phyloP scores from a whole-genome alignment of 352 stramenopile species.

The Pythium vanterpoolii region DNA sequence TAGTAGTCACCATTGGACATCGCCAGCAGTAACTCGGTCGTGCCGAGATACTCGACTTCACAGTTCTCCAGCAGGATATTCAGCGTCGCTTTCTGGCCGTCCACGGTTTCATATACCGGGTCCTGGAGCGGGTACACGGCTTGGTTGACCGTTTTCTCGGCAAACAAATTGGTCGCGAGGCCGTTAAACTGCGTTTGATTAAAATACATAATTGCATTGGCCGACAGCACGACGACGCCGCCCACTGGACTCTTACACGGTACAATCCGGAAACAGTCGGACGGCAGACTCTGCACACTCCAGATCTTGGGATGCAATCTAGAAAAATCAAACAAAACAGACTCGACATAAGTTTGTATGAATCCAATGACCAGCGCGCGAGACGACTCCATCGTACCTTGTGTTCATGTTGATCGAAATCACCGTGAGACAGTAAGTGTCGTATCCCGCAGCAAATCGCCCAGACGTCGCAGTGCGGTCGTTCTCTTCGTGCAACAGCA shows the following conservation, averaged over 20 bases:
- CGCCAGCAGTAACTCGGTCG: conserved; percentile 70
- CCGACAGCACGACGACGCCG: conserved; percentile 69
- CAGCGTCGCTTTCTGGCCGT: conserved; percentile 42
- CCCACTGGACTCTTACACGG: conserved; percentile 69
- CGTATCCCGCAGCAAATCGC: conserved; percentile 63
- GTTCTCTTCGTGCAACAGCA: conserved; percentile 85
- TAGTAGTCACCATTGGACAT: conserved; percentile 60
- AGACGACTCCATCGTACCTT: conserved; percentile 27
- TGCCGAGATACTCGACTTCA: conserved; percentile 57
- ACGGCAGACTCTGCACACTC: conserved; percentile 78
- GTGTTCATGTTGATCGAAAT: conserved; percentile 88
- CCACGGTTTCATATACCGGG: conserved; percentile 55
- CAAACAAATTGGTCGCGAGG: conserved; percentile 67
- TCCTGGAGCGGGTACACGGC: conserved; percentile 63
- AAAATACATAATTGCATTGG: conserved; percentile 84
- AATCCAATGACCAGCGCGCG: not conserved
- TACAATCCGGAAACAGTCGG: conserved; percentile 72
- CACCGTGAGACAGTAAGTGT: conserved; percentile 83
- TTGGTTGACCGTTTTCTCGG: conserved; percentile 71
- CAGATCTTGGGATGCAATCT: conserved; percentile 86
- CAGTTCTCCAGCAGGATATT: conserved; percentile 70
- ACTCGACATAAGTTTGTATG: not conserved
- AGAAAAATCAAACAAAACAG: not conserved
- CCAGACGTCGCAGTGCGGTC: conserved; percentile 68
- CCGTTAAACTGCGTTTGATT: conserved; percentile 88